Base-by-base conservation (phyloP, 176 grass and related monocot genomes). In the Avena insularis region DNA sequence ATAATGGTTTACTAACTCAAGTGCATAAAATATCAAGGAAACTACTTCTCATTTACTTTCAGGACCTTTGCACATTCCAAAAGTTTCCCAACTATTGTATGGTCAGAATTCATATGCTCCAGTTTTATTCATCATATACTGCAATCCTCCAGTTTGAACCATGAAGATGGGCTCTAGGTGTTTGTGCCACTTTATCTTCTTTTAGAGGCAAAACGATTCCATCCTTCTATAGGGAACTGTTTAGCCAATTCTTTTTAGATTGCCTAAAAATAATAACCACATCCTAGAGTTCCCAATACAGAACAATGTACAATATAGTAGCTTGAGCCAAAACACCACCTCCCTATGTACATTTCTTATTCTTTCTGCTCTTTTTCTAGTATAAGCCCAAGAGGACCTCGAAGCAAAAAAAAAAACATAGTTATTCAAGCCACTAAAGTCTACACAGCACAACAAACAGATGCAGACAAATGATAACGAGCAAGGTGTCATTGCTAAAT, bases 131-230 rank as follows among this genome's bases (percentile, higher is more conserved):
- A 80, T 50, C 36, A 35, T 73, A 87, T 50, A 43, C 15, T 19
- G 82, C 29, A 90, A 71, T 25, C 20, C 54, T 84, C 65, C 75
- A 85, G 60, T 84, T 81, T 77, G 59, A 75, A 54, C 73, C 47
- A 73, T 73, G 70, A 87, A 75, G 35, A 91, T 84, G 56, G 19
- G 5, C 19, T n/a, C 29, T 88, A 80, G 76, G 50, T 76, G 15
- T 61, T 70, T 88, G 81, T 74, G 82, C 82, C 86, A 64, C 90
- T 78, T 88, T 85, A 91, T 88, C 86, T 88, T 91, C 86, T 91
- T 88, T 85, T 71, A 55, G 12, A 72, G 70, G 71, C 50, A 77
- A 78, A 51, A 77, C 51, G 50, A 36, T 85, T 83, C 71, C 78
- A 56, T 82, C 79, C 53, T 88, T 56, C 20, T 62, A 72, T 54